Percentiles rank a stretch among this genome's conserved stretches.
Conservation (phyloP, 805 yeast genomes). For the Yarrowia bubula region DNA sequence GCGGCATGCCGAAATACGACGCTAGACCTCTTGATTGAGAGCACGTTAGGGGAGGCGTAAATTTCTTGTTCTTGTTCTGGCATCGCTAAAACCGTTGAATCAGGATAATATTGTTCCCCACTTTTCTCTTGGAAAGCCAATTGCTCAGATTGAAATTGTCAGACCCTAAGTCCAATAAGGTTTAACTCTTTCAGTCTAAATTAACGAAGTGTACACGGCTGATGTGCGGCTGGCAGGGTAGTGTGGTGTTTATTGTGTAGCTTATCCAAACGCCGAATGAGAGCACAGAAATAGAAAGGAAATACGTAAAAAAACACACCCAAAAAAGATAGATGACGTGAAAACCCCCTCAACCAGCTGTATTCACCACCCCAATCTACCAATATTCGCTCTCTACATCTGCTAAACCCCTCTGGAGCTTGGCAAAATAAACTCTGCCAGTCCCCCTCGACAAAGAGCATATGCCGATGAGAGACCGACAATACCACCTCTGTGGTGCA, state of each 20-base stretch:
- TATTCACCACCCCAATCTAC: neutral
- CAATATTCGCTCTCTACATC: neutral
- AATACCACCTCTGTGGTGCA: neutral
- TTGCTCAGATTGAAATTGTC: neutral
- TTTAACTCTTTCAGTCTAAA: neutral
- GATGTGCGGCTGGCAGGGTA: constrained; percentile 5
- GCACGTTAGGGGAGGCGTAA: too few species aligned
- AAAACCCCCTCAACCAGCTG: neutral
- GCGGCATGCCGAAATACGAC: too few species aligned
- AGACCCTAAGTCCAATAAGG: neutral
- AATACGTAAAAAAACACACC: too few species aligned
- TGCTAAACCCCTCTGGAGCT: neutral
- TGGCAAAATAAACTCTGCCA: neutral
- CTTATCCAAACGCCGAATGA: too few species aligned
- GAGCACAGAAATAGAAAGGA: too few species aligned
- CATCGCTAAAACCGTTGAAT: neutral
- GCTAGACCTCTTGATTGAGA: too few species aligned
- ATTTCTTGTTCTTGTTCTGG: too few species aligned
- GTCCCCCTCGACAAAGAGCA: constrained; percentile 18
- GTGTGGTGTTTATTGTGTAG: too few species aligned
- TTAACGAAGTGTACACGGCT: constrained; percentile 18
- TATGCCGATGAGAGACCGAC: constrained; percentile 19
- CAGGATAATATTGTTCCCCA: neutral
- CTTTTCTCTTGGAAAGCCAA: neutral
- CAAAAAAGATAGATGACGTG: neutral